Evolutionary conservation across 306 rosid species (phyloP), one percentile per base, ranked within the genome.

Genomic region (Malus asiatica): DNA sequence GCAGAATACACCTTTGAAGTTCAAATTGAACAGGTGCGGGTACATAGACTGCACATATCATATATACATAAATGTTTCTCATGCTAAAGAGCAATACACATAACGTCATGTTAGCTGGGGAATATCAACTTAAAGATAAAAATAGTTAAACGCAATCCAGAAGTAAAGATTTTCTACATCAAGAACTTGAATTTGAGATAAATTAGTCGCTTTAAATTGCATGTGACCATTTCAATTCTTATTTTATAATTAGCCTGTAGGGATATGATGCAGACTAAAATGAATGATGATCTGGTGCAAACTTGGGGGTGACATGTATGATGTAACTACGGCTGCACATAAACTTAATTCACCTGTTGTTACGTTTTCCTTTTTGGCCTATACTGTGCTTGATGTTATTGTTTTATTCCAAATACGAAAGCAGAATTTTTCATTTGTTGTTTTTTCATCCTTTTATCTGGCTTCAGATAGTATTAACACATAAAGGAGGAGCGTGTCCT

Each of bases 381-480:
- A 23, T 35, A 44, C 51, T 42, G 52, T 66, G 23, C 40, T 71
- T 19, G 38, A 53, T 29, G 30, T 55, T 74, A 22, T 6, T 77
- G 19, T 61, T 66, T 61, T 66, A 62, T 55, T 53, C 12, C 1
- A 14, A 51, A 44, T 64, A 60, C 33, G 33, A 70, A 60, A 46
- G 16, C 33, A 9, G 30, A 23, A 11, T 13, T 4, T 71, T 16
- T 68, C 19, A 33, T 12, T 42, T 45, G 53, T 5, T 46, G 6
- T n/a, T 66, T 76, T 19, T 23, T 55, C 2, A 27, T 64, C 14
- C 8, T 33, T 33, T n/a, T 11, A 61, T 73, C 70, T 29, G 52
- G 23, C 25, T 22, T 52, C 87, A 91, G 93, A 89, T 91, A 69
- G 83, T 81, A 67, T 53, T 91, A 73, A 67, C 74, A 69, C 85